Percentiles rank a stretch among this genome's conserved stretches.
Conservation (phyloP, 2,329 filamentous ascomycete genomes). For the Xylariaceae sp. region DNA sequence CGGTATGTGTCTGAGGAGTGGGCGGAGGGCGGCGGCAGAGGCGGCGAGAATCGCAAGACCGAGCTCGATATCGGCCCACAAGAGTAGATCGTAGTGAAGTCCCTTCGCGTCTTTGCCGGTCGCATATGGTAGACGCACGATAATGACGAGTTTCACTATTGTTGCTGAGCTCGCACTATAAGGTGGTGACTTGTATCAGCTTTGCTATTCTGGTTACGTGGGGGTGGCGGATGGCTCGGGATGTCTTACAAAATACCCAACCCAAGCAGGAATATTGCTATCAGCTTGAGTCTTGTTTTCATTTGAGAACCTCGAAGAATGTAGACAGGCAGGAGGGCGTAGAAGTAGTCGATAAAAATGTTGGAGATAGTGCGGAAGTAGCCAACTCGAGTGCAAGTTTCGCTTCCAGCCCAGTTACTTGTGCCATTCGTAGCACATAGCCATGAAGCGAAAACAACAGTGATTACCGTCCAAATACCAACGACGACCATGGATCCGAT, state of each 20-base stretch:
- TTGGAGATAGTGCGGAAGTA: conserved; percentile 45
- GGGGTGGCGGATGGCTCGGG: conserved; percentile 37
- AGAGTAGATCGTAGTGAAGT: conserved; percentile 41
- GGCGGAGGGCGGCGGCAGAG: conserved; percentile 41
- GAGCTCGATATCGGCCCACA: conserved; percentile 44
- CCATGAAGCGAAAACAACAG: conserved; percentile 42
- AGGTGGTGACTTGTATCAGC: conserved; percentile 2
- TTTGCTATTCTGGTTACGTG: neutral
- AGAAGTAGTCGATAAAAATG: conserved; percentile 46
- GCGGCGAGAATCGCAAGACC: conserved; percentile 42
- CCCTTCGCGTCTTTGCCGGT: conserved; percentile 30
- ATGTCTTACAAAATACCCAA: conserved; percentile 43
- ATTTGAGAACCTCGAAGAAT: conserved; percentile 42
- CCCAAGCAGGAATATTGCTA: conserved; percentile 40
- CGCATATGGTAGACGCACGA: conserved; percentile 36
- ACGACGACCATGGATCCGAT: conserved; percentile 39
- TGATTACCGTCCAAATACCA: conserved; percentile 41
- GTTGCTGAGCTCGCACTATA: conserved; percentile 43
- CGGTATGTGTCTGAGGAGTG: conserved; percentile 39
- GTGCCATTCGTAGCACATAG: conserved; percentile 39
- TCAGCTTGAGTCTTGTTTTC: conserved; percentile 37
- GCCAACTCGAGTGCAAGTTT: conserved; percentile 38
- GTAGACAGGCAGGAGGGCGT: conserved; percentile 40
- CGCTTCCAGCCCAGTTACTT: conserved; percentile 41
- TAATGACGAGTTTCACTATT: conserved; percentile 44